A percentile compares a stretch with the other conserved stretches of the same genome.
These are phyloP conservation scores for Colletotrichum phormii DNA, from an alignment of 2,329 filamentous ascomycete species.

Conservation along the genomic window DNA sequence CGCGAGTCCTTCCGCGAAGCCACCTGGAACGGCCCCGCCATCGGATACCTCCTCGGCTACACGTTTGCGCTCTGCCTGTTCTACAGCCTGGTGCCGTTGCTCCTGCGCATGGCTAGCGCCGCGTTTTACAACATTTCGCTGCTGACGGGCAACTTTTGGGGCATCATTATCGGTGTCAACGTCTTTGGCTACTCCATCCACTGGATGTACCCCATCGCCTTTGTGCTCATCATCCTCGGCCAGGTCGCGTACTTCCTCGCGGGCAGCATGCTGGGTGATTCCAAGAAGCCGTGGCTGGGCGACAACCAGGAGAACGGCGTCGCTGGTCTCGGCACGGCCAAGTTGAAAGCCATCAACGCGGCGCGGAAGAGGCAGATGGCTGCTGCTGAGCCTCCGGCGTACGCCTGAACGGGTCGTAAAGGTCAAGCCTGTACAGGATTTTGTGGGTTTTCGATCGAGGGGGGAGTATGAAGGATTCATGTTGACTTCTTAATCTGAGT, in stretches of 20 bases:
- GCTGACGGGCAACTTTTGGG: constrained; percentile 97
- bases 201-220: constrained; percentile 95
- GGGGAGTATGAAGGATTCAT: background rate
- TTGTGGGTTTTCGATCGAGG: background rate
- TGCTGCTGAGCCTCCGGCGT: background rate
- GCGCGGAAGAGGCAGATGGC: constrained; percentile 55
- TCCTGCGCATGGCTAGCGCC: constrained; percentile 89
- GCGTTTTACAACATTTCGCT: constrained; percentile 98
- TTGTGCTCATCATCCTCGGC: constrained; percentile 90
- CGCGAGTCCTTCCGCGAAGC: constrained; percentile 75
- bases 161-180: constrained; percentile 88
- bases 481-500: background rate
- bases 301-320: constrained; percentile 85
- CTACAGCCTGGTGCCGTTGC: constrained; percentile 86
- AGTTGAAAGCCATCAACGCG: constrained; percentile 75
- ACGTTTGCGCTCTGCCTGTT: constrained; percentile 86
- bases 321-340: constrained; percentile 86
- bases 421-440: background rate
- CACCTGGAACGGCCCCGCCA: constrained; percentile 75
- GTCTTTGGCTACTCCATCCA: constrained; percentile 86
- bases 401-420: background rate
- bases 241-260: constrained; percentile 89
- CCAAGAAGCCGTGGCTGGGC: constrained; percentile 95
- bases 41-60: constrained; percentile 89
- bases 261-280: constrained; percentile 85